These are phyloP conservation scores for Volvox africanus DNA, from an alignment of 139 green algal genomes.

Conservation along the genomic window DNA sequence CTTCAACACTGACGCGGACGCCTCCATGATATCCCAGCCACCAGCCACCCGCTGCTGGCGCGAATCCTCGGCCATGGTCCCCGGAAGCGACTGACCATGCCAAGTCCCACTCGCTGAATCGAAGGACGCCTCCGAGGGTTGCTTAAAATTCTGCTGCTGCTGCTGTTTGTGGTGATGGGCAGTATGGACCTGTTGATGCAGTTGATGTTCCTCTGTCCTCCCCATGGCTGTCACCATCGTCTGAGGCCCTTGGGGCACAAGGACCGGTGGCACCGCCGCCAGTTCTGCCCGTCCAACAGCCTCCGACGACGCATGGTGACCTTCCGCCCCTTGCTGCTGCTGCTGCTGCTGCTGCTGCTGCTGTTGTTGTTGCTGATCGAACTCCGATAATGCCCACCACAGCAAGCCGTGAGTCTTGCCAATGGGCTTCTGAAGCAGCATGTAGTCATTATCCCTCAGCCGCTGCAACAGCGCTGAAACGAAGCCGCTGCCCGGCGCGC, in stretches of 20 bases:
- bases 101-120: no score
- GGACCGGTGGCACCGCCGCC: no score
- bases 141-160: no score
- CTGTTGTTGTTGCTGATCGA: background rate
- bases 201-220: no score
- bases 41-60: background rate
- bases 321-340: background rate
- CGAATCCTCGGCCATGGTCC: no score
- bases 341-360: background rate
- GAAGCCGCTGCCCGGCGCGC: background rate
- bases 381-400: slow-evolving; percentile 35
- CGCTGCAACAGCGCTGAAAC: background rate
- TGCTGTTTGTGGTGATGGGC: no score
- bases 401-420: slow-evolving; percentile 8
- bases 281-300: background rate
- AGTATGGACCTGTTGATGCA: background rate
- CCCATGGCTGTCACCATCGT: no score
- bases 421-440: background rate
- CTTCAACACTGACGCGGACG: background rate
- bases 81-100: no score
- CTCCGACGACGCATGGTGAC: background rate
- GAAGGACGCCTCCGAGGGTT: no score
- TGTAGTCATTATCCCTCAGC: background rate
- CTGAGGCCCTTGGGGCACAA: no score
- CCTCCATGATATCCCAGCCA: background rate